Conservation (phyloP, 768 basidiomycete species). For the Dacryopinax spathularia region DNA sequence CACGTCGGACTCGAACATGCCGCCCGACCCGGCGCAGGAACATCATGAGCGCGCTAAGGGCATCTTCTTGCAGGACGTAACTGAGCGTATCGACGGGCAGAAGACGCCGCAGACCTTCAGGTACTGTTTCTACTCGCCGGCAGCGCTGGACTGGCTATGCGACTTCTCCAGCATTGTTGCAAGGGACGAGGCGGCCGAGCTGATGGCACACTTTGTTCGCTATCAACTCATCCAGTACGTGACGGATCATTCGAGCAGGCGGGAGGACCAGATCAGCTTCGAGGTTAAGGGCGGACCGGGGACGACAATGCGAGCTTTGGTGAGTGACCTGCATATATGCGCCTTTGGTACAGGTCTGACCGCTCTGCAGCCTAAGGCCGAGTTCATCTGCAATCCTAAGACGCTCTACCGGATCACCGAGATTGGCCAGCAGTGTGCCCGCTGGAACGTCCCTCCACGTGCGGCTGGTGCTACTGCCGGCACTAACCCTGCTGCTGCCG, state of each 20-base stretch:
- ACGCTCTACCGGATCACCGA: slow-evolving; percentile 91
- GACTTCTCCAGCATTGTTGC: slow-evolving; percentile 95
- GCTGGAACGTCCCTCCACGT: slow-evolving; percentile 47
- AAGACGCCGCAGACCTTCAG: slow-evolving; percentile 39
- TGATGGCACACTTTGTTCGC: slow-evolving; percentile 94
- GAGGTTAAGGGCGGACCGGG: slow-evolving; percentile 9
- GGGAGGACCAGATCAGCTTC: slow-evolving; percentile 8
- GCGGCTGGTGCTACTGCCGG: not conserved
- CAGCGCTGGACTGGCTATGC: slow-evolving; percentile 89
- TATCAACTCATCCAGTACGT: slow-evolving; percentile 82
- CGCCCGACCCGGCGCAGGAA: slow-evolving; percentile 44
- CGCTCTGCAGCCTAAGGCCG: slow-evolving; percentile 39
- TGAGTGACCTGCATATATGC: not conserved
- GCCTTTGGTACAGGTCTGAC: not conserved
- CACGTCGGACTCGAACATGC: slow-evolving; percentile 30
- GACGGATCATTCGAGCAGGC: slow-evolving; percentile 14
- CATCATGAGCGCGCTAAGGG: slow-evolving; percentile 72
- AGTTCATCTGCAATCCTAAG: slow-evolving; percentile 92
- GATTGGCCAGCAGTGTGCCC: slow-evolving; percentile 71
- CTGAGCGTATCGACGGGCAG: slow-evolving; percentile 36
- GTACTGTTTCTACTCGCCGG: slow-evolving; percentile 68
- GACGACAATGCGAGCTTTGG: not conserved
- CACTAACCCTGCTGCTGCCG: not conserved
- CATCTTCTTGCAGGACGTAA: slow-evolving; percentile 52
- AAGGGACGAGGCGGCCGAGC: slow-evolving; percentile 90